Conservation (phyloP, 73 alveolate genomes). For the Stentor coeruleus region DNA sequence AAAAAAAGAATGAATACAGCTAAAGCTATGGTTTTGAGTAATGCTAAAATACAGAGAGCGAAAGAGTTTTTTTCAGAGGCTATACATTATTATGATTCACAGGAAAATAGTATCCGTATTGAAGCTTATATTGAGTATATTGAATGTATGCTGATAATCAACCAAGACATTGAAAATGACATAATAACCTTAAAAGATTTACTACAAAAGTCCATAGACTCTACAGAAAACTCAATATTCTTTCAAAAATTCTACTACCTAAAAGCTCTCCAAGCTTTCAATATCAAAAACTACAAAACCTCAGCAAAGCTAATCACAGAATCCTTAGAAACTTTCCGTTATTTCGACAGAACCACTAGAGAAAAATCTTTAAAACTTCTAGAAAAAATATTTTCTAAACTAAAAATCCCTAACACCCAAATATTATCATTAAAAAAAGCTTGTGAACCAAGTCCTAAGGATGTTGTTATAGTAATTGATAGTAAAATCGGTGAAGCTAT, state of each 20-base stretch:
- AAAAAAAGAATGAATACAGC: not conserved
- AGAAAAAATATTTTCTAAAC: not conserved
- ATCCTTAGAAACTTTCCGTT: not conserved
- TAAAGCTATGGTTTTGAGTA: not conserved
- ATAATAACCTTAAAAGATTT: not conserved
- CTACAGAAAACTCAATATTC: not conserved
- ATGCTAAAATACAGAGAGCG: not conserved
- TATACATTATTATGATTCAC: not conserved
- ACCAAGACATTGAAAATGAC: not conserved
- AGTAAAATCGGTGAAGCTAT: not conserved
- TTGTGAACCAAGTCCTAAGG: not conserved
- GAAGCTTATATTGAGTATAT: not conserved
- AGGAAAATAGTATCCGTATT: not conserved
- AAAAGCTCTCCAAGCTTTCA: not conserved
- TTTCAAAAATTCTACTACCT: not conserved
- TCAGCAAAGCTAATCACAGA: not conserved
- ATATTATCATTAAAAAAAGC: not conserved
- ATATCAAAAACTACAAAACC: not conserved
- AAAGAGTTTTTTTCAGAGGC: constrained; percentile 10
- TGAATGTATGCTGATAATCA: not conserved
- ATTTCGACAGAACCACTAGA: not conserved
- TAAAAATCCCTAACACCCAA: not conserved
- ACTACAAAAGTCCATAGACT: not conserved
- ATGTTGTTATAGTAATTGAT: not conserved
- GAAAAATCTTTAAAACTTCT: not conserved